phyloP scores from a whole-genome alignment of 1,284 basidiomycete species.

The Boletus calvinii region DNA sequence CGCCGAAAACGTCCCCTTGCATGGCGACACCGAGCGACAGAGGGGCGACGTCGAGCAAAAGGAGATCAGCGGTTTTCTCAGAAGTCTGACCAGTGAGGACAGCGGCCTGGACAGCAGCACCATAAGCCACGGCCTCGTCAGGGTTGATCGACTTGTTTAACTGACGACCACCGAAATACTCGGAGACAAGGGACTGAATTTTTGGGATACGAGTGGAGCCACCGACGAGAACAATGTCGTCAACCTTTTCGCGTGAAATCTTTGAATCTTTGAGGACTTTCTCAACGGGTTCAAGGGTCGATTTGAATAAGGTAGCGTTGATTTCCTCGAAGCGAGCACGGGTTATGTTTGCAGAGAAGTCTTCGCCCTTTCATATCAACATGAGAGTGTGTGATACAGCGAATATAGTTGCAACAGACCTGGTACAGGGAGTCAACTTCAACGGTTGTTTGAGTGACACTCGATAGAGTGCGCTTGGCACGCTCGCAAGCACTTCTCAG shows the following conservation, averaged over 20 bases:
- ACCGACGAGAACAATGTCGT: constrained; percentile 99
- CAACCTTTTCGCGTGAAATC: constrained; percentile 95
- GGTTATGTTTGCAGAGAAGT: constrained; percentile 95
- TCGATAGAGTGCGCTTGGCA: constrained; percentile 98
- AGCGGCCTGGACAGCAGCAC: constrained; percentile 96
- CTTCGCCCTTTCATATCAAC: constrained; percentile 59
- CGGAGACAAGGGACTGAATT: constrained; percentile 96
- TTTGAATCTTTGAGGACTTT: constrained; percentile 99
- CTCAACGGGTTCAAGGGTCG: constrained; percentile 96
- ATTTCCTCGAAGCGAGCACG: constrained; percentile 99
- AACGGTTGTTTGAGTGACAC: constrained; percentile 96
- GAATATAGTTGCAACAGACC: constrained; percentile 43
- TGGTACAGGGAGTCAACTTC: constrained; percentile 99
- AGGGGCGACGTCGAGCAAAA: constrained; percentile 94
- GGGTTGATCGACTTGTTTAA: constrained; percentile 99
- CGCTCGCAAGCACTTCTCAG: constrained; percentile 97
- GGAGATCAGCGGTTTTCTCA: constrained; percentile 92
- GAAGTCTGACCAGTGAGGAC: constrained; percentile 96
- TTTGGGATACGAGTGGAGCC: constrained; percentile 99
- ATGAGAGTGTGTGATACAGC: constrained; percentile 11
- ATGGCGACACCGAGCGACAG: constrained; percentile 97
- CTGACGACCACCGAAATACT: constrained; percentile 96
- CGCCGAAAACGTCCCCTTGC: constrained; percentile 97
- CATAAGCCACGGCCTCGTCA: constrained; percentile 93
- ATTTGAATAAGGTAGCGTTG: constrained; percentile 92